Conservation (phyloP, 2,329 filamentous ascomycete genomes). For the Orbilia brochopaga region DNA sequence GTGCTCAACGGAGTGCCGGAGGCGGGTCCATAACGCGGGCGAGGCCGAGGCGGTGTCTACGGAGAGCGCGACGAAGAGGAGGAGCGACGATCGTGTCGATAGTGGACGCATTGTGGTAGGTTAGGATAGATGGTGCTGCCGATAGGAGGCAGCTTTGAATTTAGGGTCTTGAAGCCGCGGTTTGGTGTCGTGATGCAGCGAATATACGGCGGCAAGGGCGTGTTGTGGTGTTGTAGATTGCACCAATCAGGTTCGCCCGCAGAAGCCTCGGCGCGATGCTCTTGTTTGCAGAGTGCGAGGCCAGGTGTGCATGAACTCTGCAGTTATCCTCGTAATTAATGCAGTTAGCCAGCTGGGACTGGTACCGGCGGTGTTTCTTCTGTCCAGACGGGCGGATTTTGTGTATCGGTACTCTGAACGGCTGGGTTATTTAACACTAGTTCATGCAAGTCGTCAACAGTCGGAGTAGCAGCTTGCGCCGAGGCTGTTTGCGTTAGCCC, state of each 20-base stretch:
- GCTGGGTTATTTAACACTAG: too few species aligned
- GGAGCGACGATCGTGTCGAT: background rate
- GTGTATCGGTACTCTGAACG: too few species aligned
- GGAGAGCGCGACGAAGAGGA: slow-evolving; percentile 17
- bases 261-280: too few species aligned
- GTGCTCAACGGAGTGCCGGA: slow-evolving; percentile 19
- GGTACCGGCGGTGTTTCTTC: too few species aligned
- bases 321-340: too few species aligned
- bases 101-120: slow-evolving; percentile 26
- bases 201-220: background rate
- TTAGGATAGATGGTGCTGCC: slow-evolving; percentile 8
- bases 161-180: background rate
- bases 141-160: background rate
- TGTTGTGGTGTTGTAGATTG: slow-evolving; percentile 49
- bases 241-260: background rate
- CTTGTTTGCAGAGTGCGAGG: too few species aligned
- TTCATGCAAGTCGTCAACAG: too few species aligned
- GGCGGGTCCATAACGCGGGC: slow-evolving; percentile 38
- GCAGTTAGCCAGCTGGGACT: too few species aligned
- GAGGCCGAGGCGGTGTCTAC: slow-evolving; percentile 15
- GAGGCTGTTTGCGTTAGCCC: too few species aligned
- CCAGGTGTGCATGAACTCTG: too few species aligned
- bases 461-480: too few species aligned
- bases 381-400: too few species aligned
- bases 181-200: background rate